Base-by-base conservation (phyloP, 1,284 basidiomycete species). In the Cutaneotrichosporon curvatum region DNA sequence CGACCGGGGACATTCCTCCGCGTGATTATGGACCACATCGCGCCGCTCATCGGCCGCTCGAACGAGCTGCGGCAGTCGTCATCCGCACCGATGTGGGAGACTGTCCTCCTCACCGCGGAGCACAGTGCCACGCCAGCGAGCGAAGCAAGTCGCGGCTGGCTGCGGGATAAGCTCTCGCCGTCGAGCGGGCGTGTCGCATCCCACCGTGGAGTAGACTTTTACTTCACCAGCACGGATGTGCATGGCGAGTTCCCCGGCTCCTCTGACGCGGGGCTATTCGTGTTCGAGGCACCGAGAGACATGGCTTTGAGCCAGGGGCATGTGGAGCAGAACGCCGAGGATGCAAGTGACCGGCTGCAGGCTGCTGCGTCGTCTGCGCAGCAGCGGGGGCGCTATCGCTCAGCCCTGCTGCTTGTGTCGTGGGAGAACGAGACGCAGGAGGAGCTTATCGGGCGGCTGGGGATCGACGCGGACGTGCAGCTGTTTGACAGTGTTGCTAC, bases 381-480 rank as follows among this genome's bases (percentile, higher is more conserved):
- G 28, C 42, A 50, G n/a, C 40, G 49, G 0, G 55, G 58, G 22
- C 51, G 55, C 16, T 67, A 62, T 44, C 33, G 23, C 0, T 48
- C 62, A 2, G 46, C 54, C 2, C 47, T 69, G 43, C 35, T 69
- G 16, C 37, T 69, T 18, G n/a, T 69, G 4, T 61, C 60, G 2
- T 67, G 63, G 65, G 58, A 62, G 31, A 53, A 59, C n/a, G 65
- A 67, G 45, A 50, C 52, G 5, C 14, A 34, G 7, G 59, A 63
- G 4, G 60, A 63, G 5, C 37, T 69, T 4, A 44, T 51, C 5
- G 48, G 52, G 4, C 43, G 64, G 42, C 51, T 68, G 1, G 54
- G 54, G 2, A 61, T 68, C 19, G 44, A 40, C 14, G 40, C 45
- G 4, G 50, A 56, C 36, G 2, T 65, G 8, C 39, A 41, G 3